Evolutionary conservation across 768 basidiomycete genomes (phyloP), one percentile per base, ranked within the genome.

Genomic region (button mushroom (Agaricus bisporus)): DNA sequence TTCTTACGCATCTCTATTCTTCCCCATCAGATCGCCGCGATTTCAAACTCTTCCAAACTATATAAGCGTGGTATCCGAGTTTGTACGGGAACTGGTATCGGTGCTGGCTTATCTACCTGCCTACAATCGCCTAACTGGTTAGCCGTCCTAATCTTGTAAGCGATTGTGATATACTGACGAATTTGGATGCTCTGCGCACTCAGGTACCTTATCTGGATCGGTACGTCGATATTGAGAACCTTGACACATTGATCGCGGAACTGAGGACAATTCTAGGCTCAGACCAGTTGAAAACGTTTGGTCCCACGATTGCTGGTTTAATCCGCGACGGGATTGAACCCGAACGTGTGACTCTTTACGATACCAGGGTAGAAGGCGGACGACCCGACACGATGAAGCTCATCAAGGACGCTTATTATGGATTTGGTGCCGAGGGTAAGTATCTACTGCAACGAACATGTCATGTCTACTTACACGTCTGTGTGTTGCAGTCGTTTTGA

Each of bases 151-250:
- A 20, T 51, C 41, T 43, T 54, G 41, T 57, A 15, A 36, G 28
- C 32, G 48, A 41, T 35, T 25, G 29, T 49, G 6, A 36, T 26
- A 20, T 17, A 4, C 29, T 46, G 42, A 44, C 8, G 28, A 32
- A 50, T 60, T 11, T 7, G 8, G 32, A 32, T 11, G 32, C 5
- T 38, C 59, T 44, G 54, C 20, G 8, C 37, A 38, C 28, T 46
- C 57, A 86, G 85, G 85, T 88, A 80, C 65, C 76, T 88, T 55
- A 88, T 89, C 59, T 89, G 87, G 87, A 87, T 88, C 60, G 80
- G 80, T 79, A 64, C 59, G 48, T 45, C 7, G 8, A 42, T 25
- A 49, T 20, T 29, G 8, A 4, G 42, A 43, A 14, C 18, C 8
- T 7, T 12, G 45, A 29, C 29, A 28, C 26, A 14, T 35, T 15